These are phyloP conservation scores for Xylariales sp. DNA, from an alignment of 2,329 filamentous ascomycete species.

Conservation along the genomic window DNA sequence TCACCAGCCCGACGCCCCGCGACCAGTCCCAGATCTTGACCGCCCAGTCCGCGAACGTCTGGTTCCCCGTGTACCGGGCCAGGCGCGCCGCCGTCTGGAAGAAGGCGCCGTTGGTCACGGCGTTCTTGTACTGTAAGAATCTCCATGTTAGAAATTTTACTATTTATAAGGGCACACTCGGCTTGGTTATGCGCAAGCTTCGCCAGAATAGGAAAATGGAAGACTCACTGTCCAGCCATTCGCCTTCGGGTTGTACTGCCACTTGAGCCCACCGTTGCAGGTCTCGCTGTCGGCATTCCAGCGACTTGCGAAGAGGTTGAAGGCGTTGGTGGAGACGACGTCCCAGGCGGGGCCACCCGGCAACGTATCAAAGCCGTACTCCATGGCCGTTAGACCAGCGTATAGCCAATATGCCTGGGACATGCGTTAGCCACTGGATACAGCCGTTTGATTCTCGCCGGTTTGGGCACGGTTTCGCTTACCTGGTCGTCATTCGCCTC, in stretches of 20 bases:
- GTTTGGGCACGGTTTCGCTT: conserved; percentile 10
- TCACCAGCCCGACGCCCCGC: conserved; percentile 61
- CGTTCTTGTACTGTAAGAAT: conserved; percentile 66
- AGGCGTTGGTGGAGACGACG: conserved; percentile 68
- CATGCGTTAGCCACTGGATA: conserved; percentile 19
- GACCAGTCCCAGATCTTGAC: conserved; percentile 76
- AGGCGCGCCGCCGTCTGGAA: conserved; percentile 80
- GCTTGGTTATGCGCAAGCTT: not conserved
- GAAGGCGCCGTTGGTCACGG: conserved; percentile 76
- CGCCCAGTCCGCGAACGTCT: conserved; percentile 82
- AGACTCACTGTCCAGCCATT: conserved; percentile 64
- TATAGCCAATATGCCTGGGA: conserved; percentile 63
- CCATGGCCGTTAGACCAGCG: conserved; percentile 66
- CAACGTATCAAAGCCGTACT: conserved; percentile 59
- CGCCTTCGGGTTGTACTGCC: conserved; percentile 74
- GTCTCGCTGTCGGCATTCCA: conserved; percentile 62
- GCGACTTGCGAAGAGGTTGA: conserved; percentile 59
- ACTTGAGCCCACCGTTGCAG: conserved; percentile 73
- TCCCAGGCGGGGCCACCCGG: conserved; percentile 59
- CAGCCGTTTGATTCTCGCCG: not conserved
- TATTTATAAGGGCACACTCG: no score
- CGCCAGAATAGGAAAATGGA: not conserved
- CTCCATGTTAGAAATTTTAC: not conserved
- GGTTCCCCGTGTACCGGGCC: conserved; percentile 81
- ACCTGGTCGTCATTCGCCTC: conserved; percentile 71